These are phyloP conservation scores for Xerocomellus amylosporus DNA, from an alignment of 768 basidiomycete species.

Conservation along the genomic window DNA sequence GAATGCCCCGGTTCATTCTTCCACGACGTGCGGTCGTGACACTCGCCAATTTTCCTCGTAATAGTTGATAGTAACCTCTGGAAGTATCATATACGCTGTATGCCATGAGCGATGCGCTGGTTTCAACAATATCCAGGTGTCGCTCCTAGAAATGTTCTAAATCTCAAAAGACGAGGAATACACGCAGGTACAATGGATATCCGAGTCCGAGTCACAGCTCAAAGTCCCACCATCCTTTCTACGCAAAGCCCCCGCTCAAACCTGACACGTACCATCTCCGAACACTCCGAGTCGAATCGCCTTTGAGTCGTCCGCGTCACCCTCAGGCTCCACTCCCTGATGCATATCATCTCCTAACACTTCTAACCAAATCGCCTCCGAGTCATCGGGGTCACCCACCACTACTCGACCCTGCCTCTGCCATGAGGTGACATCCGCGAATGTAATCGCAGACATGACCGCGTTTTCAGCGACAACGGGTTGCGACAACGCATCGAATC, in stretches of 20 bases:
- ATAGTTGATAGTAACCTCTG: no score
- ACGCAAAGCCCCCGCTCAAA: background rate
- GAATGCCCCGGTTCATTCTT: no score
- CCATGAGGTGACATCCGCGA: background rate
- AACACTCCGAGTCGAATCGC: background rate
- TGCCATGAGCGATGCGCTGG: no score
- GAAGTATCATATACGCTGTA: no score
- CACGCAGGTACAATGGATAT: background rate
- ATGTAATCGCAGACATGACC: background rate
- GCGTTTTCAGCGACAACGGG: background rate
- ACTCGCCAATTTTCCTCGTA: no score
- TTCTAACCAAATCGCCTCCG: background rate
- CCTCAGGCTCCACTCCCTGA: background rate
- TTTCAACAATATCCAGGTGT: no score
- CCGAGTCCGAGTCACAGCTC: background rate
- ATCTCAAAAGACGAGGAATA: background rate
- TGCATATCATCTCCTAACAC: background rate
- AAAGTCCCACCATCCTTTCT: background rate
- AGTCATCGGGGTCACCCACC: background rate
- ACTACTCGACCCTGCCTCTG: background rate
- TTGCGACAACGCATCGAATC: background rate
- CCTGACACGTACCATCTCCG: background rate
- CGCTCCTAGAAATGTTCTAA: no score
- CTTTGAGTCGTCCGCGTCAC: background rate
- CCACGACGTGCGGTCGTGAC: no score